phyloP scores from a whole-genome alignment of 2,329 filamentous ascomycete species.

The Cryphonectria radicalis region DNA sequence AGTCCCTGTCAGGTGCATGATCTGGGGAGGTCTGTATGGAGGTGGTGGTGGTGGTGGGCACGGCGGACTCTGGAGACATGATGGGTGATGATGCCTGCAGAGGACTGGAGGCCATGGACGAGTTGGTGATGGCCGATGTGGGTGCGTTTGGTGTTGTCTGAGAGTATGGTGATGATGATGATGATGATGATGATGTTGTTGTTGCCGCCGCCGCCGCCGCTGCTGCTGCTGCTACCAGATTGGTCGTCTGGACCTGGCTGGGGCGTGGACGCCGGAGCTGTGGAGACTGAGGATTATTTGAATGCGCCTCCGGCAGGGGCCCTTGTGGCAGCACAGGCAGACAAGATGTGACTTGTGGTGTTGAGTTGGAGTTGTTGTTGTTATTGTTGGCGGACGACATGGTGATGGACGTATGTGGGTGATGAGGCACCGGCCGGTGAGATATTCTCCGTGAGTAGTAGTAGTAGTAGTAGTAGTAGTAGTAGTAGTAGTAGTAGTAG shows the following conservation, averaged over 20 bases:
- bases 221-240: constrained; percentile 33
- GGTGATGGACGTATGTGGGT: constrained; percentile 32
- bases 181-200: background rate
- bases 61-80: constrained; percentile 57
- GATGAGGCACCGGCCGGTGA: constrained; percentile 24
- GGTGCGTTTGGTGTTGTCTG: constrained; percentile 56
- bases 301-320: constrained; percentile 49
- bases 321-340: constrained; percentile 39
- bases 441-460: constrained; percentile 25
- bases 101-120: constrained; percentile 59
- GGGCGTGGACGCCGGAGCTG: constrained; percentile 50
- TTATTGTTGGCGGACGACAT: constrained; percentile 38
- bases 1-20: constrained; percentile 56
- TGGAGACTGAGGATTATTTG: constrained; percentile 39
- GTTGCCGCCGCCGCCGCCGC: background rate
- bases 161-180: constrained; percentile 35
- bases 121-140: constrained; percentile 59
- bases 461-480: background rate
- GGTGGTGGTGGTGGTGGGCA: constrained; percentile 59
- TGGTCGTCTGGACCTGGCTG: constrained; percentile 52
- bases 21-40: constrained; percentile 73
- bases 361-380: constrained; percentile 21
- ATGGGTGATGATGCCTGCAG: constrained; percentile 60
- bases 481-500: background rate
- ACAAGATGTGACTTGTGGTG: constrained; percentile 36